These are phyloP conservation scores for Nicotiana undulata DNA, from an alignment of 257 asterid genomes.

Conservation along the genomic window DNA sequence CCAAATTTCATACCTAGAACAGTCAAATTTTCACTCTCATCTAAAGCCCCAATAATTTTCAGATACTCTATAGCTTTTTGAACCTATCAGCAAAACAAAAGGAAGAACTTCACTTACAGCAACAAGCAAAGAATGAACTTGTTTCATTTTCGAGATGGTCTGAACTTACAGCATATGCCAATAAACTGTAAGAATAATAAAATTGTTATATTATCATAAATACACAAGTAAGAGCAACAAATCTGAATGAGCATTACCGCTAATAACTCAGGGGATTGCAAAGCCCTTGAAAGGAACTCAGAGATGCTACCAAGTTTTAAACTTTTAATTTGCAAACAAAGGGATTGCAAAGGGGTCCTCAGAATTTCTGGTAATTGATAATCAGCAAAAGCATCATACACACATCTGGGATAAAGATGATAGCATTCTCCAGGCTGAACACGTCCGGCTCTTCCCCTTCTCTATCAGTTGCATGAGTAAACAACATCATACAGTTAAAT, in stretches of 20 bases:
- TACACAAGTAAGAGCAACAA: slow-evolving; percentile 13
- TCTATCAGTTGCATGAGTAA: slow-evolving; percentile 38
- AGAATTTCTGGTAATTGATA: slow-evolving; percentile 88
- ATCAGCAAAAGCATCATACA: slow-evolving; percentile 76
- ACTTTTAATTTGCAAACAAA: slow-evolving; percentile 93
- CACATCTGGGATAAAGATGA: slow-evolving; percentile 86
- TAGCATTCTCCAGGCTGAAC: slow-evolving; percentile 96
- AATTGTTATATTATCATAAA: slow-evolving; percentile 5
- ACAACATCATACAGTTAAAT: slow-evolving; percentile 1
- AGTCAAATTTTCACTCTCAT: slow-evolving; percentile 77
- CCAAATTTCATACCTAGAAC: slow-evolving; percentile 49
- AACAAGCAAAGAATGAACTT: not conserved
- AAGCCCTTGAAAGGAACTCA: slow-evolving; percentile 76
- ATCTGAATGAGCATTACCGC: slow-evolving; percentile 54
- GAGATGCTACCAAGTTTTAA: slow-evolving; percentile 80
- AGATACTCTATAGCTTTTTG: slow-evolving; percentile 91
- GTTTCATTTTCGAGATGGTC: not conserved
- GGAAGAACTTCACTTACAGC: not conserved
- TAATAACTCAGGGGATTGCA: slow-evolving; percentile 84
- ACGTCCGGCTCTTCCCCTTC: slow-evolving; percentile 99
- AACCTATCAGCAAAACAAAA: slow-evolving; percentile 37
- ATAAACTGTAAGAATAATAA: not conserved
- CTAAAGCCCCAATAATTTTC: slow-evolving; percentile 85
- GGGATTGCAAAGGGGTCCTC: slow-evolving; percentile 94
- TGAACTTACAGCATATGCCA: not conserved